Evolutionary conservation across 176 grass and related monocot species (phyloP), one percentile per base, ranked within the genome.

Genomic region (Otatea glauca): DNA sequence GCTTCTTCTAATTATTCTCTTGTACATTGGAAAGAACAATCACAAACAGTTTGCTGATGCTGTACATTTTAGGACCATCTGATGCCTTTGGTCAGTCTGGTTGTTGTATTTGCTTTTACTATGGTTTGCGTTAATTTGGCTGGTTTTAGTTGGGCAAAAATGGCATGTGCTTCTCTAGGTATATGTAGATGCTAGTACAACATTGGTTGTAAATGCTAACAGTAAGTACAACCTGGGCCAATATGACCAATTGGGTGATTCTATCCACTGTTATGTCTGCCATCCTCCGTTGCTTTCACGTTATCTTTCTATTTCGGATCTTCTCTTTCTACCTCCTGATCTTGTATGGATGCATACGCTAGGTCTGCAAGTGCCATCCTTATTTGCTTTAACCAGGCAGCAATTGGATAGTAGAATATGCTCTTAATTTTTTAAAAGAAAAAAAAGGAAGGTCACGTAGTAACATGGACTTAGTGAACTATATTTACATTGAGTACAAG

Each of bases 51-150:
- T 90, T 78, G 20, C 66, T 72, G 72, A 77, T 83, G 74, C 12
- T 68, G 80, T 83, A 87, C 73, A 87, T 83, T 84, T 50, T 90
- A 90, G 84, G 80, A 79, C 62, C 68, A 51, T 68, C 59, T 78
- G 74, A 86, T 42, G 41, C 41, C 41, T 83, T 34, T 75, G 74
- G 48, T 72, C 25, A 66, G 41, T 66, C 60, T 61, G 59, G 79
- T 37, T 32, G 41, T 41, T 79, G 72, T 67, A 78, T 72, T 66
- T 41, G 74, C 73, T 65, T 65, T 24, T 66, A 43, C 16, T 59
- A 4, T 83, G 74, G 68, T 90, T 76, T 83, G 49, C 62, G 68
- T 45, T 45, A 45, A 41, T 90, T 87, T 83, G 41, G 37, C 27
- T 83, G 55, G 72, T 39, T 86, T 90, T 86, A 71, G 71, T 50